Conservation (phyloP, 2,329 filamentous ascomycete genomes). For the Colletotrichum sp. region DNA sequence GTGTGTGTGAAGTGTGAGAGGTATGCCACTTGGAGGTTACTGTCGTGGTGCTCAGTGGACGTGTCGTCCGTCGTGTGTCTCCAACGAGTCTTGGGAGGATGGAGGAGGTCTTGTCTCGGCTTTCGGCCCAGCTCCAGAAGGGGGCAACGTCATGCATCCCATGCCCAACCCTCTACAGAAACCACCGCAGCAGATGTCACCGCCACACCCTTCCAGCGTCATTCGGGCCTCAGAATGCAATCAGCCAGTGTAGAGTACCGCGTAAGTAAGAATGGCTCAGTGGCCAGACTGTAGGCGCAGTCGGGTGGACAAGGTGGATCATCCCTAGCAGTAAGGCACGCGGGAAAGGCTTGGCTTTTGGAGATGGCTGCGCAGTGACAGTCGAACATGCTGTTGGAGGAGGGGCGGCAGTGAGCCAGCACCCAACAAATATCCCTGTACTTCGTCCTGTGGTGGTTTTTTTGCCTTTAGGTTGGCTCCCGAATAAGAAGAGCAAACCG, state of each 20-base stretch:
- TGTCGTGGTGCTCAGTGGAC: not conserved
- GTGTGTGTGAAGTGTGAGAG: not conserved
- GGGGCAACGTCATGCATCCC: slow-evolving; percentile 15
- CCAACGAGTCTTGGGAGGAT: not conserved
- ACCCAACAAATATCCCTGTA: not conserved
- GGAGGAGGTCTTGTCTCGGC: slow-evolving; percentile 13
- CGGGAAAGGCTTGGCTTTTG: slow-evolving; percentile 3
- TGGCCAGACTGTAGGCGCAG: not conserved
- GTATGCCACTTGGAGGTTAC: not conserved
- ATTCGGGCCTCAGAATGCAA: not conserved
- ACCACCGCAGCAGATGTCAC: not conserved
- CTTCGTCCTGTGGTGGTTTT: not conserved
- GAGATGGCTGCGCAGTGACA: not conserved
- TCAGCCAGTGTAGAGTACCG: not conserved
- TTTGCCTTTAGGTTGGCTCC: not conserved
- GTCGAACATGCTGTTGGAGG: not conserved
- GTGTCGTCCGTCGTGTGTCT: slow-evolving; percentile 5
- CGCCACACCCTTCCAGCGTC: slow-evolving; percentile 1
- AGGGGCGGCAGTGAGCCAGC: not conserved
- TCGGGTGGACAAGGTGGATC: not conserved
- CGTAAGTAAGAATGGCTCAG: not conserved
- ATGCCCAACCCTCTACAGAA: not conserved
- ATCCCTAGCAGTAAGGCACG: not conserved
- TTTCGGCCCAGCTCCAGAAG: not conserved
- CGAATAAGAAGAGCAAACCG: not conserved